These are phyloP conservation scores for Boletus sp. DNA, from an alignment of 1,284 basidiomycete species.

Conservation along the genomic window DNA sequence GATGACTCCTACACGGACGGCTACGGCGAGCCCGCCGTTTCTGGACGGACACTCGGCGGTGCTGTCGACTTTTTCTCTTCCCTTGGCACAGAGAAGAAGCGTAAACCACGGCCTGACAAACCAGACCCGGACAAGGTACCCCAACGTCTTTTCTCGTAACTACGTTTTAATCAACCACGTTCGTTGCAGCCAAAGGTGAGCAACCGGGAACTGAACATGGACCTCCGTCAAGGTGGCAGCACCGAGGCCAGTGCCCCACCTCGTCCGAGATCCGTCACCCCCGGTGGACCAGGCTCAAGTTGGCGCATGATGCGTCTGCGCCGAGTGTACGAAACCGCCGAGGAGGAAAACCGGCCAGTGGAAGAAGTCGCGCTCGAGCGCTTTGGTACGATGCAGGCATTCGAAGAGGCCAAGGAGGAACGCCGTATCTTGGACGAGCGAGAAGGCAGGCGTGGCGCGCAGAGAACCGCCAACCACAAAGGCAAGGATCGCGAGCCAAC, in stretches of 20 bases:
- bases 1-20: constrained; percentile 63
- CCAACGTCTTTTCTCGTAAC: background rate
- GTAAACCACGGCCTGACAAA: constrained; percentile 58
- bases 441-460: constrained; percentile 47
- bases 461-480: constrained; percentile 34
- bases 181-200: constrained; percentile 53
- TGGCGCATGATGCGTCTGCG: constrained; percentile 98
- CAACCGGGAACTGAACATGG: constrained; percentile 77
- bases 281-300: constrained; percentile 87
- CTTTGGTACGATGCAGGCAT: constrained; percentile 81
- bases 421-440: constrained; percentile 80
- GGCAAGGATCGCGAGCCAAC: constrained; percentile 35
- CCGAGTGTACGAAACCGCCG: constrained; percentile 83
- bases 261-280: constrained; percentile 52
- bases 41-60: constrained; percentile 46
- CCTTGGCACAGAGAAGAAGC: constrained; percentile 74
- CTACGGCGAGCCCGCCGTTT: constrained; percentile 58
- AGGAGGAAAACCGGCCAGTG: constrained; percentile 73
- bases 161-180: constrained; percentile 1
- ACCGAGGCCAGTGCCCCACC: constrained; percentile 51
- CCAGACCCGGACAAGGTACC: constrained; percentile 71
- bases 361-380: constrained; percentile 87
- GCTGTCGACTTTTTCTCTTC: constrained; percentile 82
- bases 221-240: constrained; percentile 58
- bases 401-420: constrained; percentile 86